Percentiles rank a stretch among this genome's conserved stretches.
phyloP scores from a whole-genome alignment of 106 monocot genomes.

The Vanilla planifolia region DNA sequence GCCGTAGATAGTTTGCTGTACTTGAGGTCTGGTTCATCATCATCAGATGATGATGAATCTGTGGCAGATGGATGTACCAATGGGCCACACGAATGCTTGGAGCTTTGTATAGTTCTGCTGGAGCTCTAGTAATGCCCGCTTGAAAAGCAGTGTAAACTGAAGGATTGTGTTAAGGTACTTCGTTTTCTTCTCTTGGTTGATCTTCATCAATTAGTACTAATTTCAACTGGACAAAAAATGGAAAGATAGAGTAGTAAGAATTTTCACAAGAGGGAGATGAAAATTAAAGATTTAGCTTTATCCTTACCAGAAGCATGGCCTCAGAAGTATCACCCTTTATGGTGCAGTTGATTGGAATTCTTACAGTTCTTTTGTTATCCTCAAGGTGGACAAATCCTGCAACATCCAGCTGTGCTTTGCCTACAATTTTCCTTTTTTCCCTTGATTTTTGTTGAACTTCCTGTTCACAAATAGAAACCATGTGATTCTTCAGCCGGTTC shows the following conservation, averaged over 20 bases:
- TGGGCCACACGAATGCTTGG: too few species aligned
- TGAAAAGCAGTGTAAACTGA: constrained; percentile 14
- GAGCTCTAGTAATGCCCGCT: constrained; percentile 1
- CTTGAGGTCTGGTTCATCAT: too few species aligned
- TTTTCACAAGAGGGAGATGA: neutral
- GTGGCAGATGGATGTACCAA: too few species aligned
- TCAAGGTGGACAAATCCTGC: constrained; percentile 13
- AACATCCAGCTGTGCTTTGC: constrained; percentile 24
- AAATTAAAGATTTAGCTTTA: too few species aligned
- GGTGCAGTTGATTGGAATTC: constrained; percentile 24
- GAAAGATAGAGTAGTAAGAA: neutral
- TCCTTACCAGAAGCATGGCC: constrained; percentile 31
- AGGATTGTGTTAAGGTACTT: constrained; percentile 13
- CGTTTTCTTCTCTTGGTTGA: neutral
- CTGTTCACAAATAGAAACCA: constrained; percentile 14
- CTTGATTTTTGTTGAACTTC: constrained; percentile 9
- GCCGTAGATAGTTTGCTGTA: too few species aligned
- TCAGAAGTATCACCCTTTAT: constrained; percentile 11
- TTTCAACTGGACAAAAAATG: constrained; percentile 25
- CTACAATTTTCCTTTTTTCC: constrained; percentile 6
- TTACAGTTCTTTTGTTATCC: constrained; percentile 15
- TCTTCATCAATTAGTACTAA: constrained; percentile 13
- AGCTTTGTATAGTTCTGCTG: neutral
- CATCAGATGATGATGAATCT: too few species aligned
- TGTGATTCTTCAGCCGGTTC: neutral